Evolutionary conservation across 2,329 filamentous ascomycete genomes (phyloP).

Genomic region (Verticillium albo-atrum): DNA sequence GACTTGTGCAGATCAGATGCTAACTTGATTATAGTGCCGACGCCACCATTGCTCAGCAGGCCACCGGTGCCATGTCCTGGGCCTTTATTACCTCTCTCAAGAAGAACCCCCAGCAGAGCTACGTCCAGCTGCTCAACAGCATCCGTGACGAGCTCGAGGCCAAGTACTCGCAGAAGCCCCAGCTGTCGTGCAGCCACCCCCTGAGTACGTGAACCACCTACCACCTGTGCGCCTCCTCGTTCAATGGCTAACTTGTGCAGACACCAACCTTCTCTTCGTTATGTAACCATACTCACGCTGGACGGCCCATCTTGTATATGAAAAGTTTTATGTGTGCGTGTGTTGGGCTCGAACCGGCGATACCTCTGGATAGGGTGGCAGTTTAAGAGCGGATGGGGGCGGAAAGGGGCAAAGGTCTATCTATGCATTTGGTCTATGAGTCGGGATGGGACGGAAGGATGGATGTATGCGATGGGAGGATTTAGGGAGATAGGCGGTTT

Average conservation of each 20-base stretch:
- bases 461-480: background rate
- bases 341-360: background rate
- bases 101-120: constrained; percentile 93
- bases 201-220: constrained; percentile 63
- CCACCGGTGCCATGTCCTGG: constrained; percentile 97
- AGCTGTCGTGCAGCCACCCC: constrained; percentile 93
- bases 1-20: background rate
- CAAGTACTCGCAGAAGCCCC: constrained; percentile 92
- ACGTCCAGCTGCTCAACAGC: constrained; percentile 91
- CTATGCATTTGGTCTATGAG: background rate
- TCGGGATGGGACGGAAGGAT: background rate
- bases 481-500: background rate
- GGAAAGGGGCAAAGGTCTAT: background rate
- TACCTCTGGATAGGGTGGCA: background rate
- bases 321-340: background rate
- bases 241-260: constrained; percentile 25
- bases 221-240: background rate
- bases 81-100: constrained; percentile 89
- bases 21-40: constrained; percentile 60
- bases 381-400: background rate
- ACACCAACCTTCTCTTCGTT: constrained; percentile 60
- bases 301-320: background rate
- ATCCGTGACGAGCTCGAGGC: constrained; percentile 83
- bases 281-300: constrained; percentile 38
- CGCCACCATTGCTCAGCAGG: constrained; percentile 79